Evolutionary conservation across 148 eudicot genomes (phyloP), one percentile per base, ranked within the genome.

Genomic region (Linanthus parryae): DNA sequence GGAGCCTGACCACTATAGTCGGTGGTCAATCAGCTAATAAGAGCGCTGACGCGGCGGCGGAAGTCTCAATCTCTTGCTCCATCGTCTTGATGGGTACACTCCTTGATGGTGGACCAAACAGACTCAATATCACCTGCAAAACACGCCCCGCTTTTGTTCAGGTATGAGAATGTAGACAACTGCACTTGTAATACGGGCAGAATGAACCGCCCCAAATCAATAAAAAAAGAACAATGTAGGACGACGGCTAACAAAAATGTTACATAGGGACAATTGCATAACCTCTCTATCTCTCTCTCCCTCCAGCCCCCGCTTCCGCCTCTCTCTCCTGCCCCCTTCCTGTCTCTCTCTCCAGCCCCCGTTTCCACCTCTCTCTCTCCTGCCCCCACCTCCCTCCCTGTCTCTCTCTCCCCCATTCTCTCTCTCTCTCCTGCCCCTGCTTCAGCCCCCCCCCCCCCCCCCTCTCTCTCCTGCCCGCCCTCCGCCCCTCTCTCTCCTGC

Each of bases 91-190:
- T 18, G 31, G 65, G 51, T 21, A 57, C 46, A 39, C 19, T 21
- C 57, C 62, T 77, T 26, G 81, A 55, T 12, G 81, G 76, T 5
- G 81, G 83, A 21, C 88, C 88, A n/a, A 72, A 53, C 68, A 77
- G 46, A 45, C 88, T 78, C 66, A 81, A 67, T 42, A 81, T 33
- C 36, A 81, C 88, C 88, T 81, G 83, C 74, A 77, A n/a, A n/a
- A n/a, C n/a, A n/a, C n/a, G n/a, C n/a, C n/a, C n/a, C n/a, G n/a
- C n/a, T n/a, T n/a, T n/a, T n/a, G n/a, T n/a, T n/a, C n/a, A n/a
- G n/a, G n/a, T n/a, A n/a, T n/a, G n/a, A n/a, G n/a, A n/a, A n/a
- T n/a, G n/a, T n/a, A n/a, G n/a, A n/a, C n/a, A n/a, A n/a, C n/a
- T n/a, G n/a, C n/a, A n/a, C n/a, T n/a, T n/a, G n/a, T n/a, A n/a